phyloP scores from a whole-genome alignment of 2,329 filamentous ascomycete genomes.

The Keithomyces neogunnii region DNA sequence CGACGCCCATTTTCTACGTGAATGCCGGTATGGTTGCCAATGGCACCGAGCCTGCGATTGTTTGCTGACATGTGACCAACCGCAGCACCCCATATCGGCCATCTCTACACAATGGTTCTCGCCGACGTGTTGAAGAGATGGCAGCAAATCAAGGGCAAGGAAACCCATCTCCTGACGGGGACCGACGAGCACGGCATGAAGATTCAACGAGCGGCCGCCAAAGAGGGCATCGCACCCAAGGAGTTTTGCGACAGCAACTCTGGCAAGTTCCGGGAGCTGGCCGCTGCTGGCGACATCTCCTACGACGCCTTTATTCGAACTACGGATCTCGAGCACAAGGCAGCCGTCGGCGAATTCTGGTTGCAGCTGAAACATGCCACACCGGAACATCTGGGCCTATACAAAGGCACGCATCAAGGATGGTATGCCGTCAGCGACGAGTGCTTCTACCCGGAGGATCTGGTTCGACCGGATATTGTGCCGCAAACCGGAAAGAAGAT shows the following conservation, averaged over 20 bases:
- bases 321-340: constrained; percentile 72
- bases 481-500: constrained; percentile 75
- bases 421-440: constrained; percentile 98
- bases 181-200: constrained; percentile 98
- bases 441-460: constrained; percentile 79
- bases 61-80: not conserved
- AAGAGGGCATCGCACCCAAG: constrained; percentile 63
- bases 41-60: not conserved
- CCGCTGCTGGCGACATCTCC: constrained; percentile 57
- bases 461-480: constrained; percentile 66
- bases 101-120: constrained; percentile 88
- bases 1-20: constrained; percentile 97
- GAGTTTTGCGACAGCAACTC: constrained; percentile 84
- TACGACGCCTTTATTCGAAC: constrained; percentile 90
- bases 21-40: constrained; percentile 62
- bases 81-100: constrained; percentile 82
- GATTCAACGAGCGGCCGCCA: constrained; percentile 76
- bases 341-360: constrained; percentile 88
- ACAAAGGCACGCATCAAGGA: constrained; percentile 77
- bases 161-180: constrained; percentile 74
- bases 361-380: constrained; percentile 51
- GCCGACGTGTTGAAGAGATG: constrained; percentile 89
- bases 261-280: constrained; percentile 69
- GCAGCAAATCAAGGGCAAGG: constrained; percentile 65
- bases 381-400: constrained; percentile 63